Evolutionary conservation across 345 rosid species (phyloP).

Genomic region (Garcia nutans): DNA sequence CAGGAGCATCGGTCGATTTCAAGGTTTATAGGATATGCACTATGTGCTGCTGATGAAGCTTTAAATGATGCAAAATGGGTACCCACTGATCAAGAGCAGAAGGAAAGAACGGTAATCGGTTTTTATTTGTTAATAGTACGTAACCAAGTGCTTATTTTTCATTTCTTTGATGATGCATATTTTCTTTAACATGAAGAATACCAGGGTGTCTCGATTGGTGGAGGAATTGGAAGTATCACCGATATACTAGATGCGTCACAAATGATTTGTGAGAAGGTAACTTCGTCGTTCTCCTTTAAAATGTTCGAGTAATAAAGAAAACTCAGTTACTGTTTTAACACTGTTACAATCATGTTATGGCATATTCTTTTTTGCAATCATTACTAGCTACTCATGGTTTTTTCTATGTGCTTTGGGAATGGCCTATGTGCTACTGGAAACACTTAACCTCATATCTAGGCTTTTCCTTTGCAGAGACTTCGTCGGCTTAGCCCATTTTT

Average conservation of each 20-base stretch:
- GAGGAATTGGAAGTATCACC: constrained; percentile 88
- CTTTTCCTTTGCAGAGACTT: constrained; percentile 56
- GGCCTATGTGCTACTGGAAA: constrained; percentile 17
- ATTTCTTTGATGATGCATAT: constrained; percentile 20
- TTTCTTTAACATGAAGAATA: constrained; percentile 37
- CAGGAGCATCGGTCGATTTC: constrained; percentile 72
- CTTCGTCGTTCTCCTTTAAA: constrained; percentile 18
- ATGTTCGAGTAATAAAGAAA: not conserved
- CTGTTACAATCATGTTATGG: not conserved
- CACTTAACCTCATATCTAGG: constrained; percentile 8
- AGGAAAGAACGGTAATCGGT: constrained; percentile 67
- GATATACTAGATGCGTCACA: constrained; percentile 82
- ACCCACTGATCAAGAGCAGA: constrained; percentile 63
- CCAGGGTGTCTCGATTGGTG: constrained; percentile 97
- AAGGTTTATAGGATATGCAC: constrained; percentile 83
- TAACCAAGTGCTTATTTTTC: not conserved
- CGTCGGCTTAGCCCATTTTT: constrained; percentile 94
- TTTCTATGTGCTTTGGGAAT: constrained; percentile 3
- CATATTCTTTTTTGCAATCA: not conserved
- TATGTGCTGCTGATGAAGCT: constrained; percentile 95
- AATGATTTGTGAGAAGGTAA: constrained; percentile 85
- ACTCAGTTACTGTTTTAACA: not conserved
- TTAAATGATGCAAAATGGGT: constrained; percentile 82
- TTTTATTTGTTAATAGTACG: not conserved
- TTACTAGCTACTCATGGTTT: not conserved